Base-by-base conservation (phyloP, 2,329 filamentous ascomycete species). In the Ceratocystis cacaofunesta region DNA sequence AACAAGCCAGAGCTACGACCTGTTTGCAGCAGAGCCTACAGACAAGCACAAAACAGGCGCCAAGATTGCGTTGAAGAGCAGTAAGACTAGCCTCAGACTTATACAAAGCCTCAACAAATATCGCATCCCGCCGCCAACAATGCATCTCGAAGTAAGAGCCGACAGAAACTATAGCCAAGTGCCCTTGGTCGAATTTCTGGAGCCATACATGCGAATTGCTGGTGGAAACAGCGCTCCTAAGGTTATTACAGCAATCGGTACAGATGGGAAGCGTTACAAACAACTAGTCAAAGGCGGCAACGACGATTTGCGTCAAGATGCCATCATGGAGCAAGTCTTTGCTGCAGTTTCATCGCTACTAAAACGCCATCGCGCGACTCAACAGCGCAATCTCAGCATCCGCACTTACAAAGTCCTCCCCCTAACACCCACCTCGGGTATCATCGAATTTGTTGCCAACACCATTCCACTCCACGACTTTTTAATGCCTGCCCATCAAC, bases 321-420 rank as follows among this genome's bases (percentile, higher is more conserved):
- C 92, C 57, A 99, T 85, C 78, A 99, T 99, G 95, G 95, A 99
- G 75, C 94, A 99, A 75, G 94, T 99, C 1, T 99, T 99, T 73
- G 90, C 92, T 67, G 91, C 95, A 75, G 94, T 96, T 25, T 97
- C 91, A 66, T 89, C 89, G 63, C 83, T 99, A 25, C 79, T 99
- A 30, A 89, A 89, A 73, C 86, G 89, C 61, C 91, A 97, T 74
- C 86, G 90, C 65, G 83, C 86, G 12, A 96, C 94, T 1, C 87
- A 91, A 48, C 91, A 96, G 72, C 87, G 94, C 5, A 89, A 89
- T 69, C 80, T 99, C 10, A 89, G 88, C 7, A 95, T 99, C 72
- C 83, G 95, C 66, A 97, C 94, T 0, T 99, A 99, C 80, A 96
- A 96, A 75, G 94, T 99, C 5, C 79, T 99, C 1, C 94, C 94